Conservation (phyloP, 345 rosid genomes). For the Kernera saxatilis region DNA sequence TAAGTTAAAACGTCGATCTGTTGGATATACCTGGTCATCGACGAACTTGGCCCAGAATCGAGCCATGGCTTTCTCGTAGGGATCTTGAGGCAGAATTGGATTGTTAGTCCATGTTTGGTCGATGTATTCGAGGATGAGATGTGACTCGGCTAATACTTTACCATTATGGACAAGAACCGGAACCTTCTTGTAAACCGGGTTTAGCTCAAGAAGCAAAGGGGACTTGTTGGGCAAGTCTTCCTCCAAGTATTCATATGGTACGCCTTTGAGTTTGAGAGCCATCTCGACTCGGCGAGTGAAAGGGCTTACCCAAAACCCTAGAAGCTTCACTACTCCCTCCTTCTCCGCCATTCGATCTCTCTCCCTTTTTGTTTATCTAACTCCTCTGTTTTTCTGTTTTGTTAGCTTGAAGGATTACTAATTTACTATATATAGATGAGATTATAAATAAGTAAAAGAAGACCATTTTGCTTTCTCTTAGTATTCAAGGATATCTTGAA, state of each 20-base stretch:
- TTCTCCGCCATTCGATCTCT: conserved; percentile 4
- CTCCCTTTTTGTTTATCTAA: background rate
- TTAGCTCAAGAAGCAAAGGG: too few species aligned
- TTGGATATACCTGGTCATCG: too few species aligned
- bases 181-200: too few species aligned
- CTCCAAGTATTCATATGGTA: conserved; percentile 33
- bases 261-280: conserved; percentile 36
- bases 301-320: conserved; percentile 37
- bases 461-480: background rate
- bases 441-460: background rate
- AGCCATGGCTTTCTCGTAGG: too few species aligned
- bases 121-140: too few species aligned
- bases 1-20: too few species aligned
- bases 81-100: too few species aligned
- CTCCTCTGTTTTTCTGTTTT: background rate
- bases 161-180: too few species aligned
- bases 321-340: conserved; percentile 29
- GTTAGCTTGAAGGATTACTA: background rate
- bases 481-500: background rate
- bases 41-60: too few species aligned
- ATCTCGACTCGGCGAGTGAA: conserved; percentile 32
- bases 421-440: background rate
- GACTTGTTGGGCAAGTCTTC: conserved; percentile 34
- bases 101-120: too few species aligned
- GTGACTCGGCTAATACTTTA: too few species aligned